phyloP scores from a whole-genome alignment of 176 grass and related monocot genomes.

The Urochloa ruziziensis region DNA sequence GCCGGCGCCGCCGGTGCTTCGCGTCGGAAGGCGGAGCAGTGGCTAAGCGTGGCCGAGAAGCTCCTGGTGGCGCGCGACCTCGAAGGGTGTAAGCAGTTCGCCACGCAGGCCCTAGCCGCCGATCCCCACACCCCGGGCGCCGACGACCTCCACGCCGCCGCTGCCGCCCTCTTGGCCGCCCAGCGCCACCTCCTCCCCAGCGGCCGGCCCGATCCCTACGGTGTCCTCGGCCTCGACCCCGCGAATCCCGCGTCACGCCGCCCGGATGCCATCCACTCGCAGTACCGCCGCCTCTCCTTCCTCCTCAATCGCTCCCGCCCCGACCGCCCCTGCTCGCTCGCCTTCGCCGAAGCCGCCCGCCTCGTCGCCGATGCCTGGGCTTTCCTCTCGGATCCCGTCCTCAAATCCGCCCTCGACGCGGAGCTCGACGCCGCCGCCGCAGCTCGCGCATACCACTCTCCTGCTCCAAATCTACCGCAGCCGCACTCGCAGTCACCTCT shows the following conservation, averaged over 20 bases:
- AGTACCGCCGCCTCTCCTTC: slow-evolving; percentile 61
- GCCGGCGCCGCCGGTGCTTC: slow-evolving; percentile 10
- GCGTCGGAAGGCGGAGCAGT: slow-evolving; percentile 44
- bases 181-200: slow-evolving; percentile 38
- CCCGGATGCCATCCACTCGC: slow-evolving; percentile 39
- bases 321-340: slow-evolving; percentile 18
- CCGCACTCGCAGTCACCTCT: not conserved
- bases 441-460: not conserved
- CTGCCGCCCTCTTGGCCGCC: slow-evolving; percentile 54
- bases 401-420: slow-evolving; percentile 63
- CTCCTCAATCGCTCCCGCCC: slow-evolving; percentile 45
- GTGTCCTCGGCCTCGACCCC: slow-evolving; percentile 63
- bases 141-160: slow-evolving; percentile 57
- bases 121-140: slow-evolving; percentile 60
- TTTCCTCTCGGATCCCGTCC: slow-evolving; percentile 59
- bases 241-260: slow-evolving; percentile 33
- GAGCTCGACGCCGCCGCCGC: slow-evolving; percentile 43
- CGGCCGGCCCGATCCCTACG: slow-evolving; percentile 64
- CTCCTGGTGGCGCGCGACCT: slow-evolving; percentile 65
- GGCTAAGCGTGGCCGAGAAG: slow-evolving; percentile 51
- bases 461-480: slow-evolving; percentile 12
- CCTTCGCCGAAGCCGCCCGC: slow-evolving; percentile 53
- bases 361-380: slow-evolving; percentile 55
- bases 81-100: slow-evolving; percentile 73
- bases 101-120: slow-evolving; percentile 53